A percentile compares a stretch with the other conserved stretches of the same genome.
phyloP scores from a whole-genome alignment of 495 filamentous ascomycete genomes.

The Pyrenopolyporus hunteri region DNA sequence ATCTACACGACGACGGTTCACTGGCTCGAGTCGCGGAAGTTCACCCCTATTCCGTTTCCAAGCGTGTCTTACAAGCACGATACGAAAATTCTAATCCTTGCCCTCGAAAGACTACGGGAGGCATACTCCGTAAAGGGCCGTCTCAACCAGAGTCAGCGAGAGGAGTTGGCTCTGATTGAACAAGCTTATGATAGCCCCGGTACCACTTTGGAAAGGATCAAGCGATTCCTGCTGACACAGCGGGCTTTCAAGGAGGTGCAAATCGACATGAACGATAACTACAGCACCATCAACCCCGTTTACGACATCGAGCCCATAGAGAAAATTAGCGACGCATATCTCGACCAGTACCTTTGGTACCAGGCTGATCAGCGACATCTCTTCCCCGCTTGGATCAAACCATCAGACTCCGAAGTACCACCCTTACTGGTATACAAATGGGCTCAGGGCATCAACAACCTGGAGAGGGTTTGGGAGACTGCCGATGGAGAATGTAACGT shows the following conservation, averaged over 20 bases:
- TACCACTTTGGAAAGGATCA: conserved; percentile 94
- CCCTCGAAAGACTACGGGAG: conserved; percentile 90
- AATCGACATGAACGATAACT: conserved; percentile 99
- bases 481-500: conserved; percentile 97
- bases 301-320: conserved; percentile 99
- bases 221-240: conserved; percentile 95
- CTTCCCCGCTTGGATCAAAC: conserved; percentile 99
- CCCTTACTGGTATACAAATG: conserved; percentile 97
- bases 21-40: conserved; percentile 98
- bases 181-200: conserved; percentile 98
- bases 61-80: conserved; percentile 99
- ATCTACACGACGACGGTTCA: conserved; percentile 99
- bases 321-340: conserved; percentile 99
- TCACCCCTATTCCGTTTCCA: conserved; percentile 98
- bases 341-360: conserved; percentile 99
- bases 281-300: conserved; percentile 97
- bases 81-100: conserved; percentile 97
- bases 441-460: conserved; percentile 99
- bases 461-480: conserved; percentile 96
- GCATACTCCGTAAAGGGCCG: conserved; percentile 98
- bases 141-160: conserved; percentile 96
- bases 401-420: conserved; percentile 98
- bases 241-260: conserved; percentile 99
- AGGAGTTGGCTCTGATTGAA: conserved; percentile 96
- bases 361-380: conserved; percentile 98